Evolutionary conservation across 352 stramenopile species (phyloP), one percentile per base, ranked within the genome.

Genomic region (Globisporangium okanoganense): DNA sequence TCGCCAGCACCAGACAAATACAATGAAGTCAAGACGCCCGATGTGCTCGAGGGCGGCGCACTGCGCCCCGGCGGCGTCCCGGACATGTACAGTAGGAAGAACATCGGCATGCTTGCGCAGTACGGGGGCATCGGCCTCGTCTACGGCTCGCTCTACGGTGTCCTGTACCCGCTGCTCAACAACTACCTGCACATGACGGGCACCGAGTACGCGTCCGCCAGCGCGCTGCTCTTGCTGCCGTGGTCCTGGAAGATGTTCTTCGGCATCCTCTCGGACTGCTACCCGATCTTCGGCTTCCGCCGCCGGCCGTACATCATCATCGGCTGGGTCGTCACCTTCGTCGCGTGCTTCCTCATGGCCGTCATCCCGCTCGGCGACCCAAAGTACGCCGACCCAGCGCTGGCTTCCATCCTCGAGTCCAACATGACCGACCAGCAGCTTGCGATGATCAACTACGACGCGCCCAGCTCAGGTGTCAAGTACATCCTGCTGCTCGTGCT

Each of bases 231-330:
- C 14, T 72, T 74, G 48, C 66, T 96, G 0, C 82, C 81, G 13
- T 96, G 83, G 82, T 83, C 73, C 5, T 87, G 88, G 58, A 96
- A 95, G 66, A 79, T 92, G 18, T 62, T 87, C 31, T 72, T 85
- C 56, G 82, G 79, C 38, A 73, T 86, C 48, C 25, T 82, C 33
- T 64, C 73, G 14, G 73, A 85, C 53, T 67, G 59, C 50, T 62
- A 65, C 25, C 76, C 76, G 16, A 74, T 85, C 56, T 70, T 64
- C 12, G 70, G 71, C 40, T 82, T 72, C 60, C 71, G 72, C 16
- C 70, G 76, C 0, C 67, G 71, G 1, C 74, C 73, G 24, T 85
- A 85, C 69, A 90, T 96, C 61, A 69, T 87, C 25, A 76, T 94
- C 53, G 89, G 87, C 18, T 89, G 80, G 77, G 9, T 63, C 13